These are phyloP conservation scores for Backusella liffmaniae DNA, from an alignment of 192 early-diverging fungal genomes.

Conservation along the genomic window DNA sequence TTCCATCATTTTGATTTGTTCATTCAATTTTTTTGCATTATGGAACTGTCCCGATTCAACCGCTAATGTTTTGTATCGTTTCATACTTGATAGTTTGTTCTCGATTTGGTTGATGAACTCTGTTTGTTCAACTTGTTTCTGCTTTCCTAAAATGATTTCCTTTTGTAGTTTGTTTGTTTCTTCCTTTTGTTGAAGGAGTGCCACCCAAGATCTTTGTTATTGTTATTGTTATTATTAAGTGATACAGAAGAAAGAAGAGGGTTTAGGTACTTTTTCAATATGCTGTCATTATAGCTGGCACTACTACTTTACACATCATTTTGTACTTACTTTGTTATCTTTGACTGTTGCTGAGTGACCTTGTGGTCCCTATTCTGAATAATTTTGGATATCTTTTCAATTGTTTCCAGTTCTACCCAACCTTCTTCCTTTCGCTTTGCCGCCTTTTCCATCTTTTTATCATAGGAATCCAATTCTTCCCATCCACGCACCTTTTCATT, in stretches of 20 bases:
- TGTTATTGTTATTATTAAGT: not conserved
- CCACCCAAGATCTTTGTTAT: not conserved
- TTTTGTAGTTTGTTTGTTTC: not conserved
- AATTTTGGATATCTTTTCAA: not conserved
- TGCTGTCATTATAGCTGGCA: not conserved
- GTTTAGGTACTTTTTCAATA: too few relatives aligned
- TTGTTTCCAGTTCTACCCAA: too few relatives aligned
- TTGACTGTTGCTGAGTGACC: not conserved
- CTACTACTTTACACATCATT: not conserved
- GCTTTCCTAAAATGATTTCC: not conserved
- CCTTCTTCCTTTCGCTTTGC: not conserved
- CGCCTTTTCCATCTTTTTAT: slow-evolving; percentile 8
- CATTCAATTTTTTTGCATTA: not conserved
- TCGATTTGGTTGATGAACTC: not conserved
- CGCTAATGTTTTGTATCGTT: not conserved
- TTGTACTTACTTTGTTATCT: not conserved
- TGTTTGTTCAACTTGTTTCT: not conserved
- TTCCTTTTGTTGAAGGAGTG: not conserved
- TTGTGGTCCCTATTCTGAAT: slow-evolving; percentile 3
- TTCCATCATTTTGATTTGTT: slow-evolving; percentile 11
- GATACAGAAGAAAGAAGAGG: too few relatives aligned
- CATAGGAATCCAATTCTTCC: not conserved
- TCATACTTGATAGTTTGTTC: not conserved
- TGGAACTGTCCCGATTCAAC: not conserved
- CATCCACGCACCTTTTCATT: slow-evolving; percentile 11